Conservation (phyloP, 495 filamentous ascomycete species). For the Penicillium ochrochloron region DNA sequence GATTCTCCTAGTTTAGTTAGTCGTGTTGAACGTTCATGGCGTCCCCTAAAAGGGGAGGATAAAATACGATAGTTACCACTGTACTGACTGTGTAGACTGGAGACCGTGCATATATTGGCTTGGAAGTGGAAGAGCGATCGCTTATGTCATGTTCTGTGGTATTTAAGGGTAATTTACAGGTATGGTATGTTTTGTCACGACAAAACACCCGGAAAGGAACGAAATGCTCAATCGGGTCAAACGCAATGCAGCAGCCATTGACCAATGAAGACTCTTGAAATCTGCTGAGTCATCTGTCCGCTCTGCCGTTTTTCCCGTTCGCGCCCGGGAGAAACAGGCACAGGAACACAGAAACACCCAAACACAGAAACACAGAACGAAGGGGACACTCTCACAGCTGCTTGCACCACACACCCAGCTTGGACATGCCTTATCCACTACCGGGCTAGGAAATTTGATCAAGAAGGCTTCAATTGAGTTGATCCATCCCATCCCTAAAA, state of each 20-base stretch:
- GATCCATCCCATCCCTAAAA: too few relatives aligned
- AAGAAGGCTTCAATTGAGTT: not conserved
- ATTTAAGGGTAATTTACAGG: not conserved
- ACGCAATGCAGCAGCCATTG: not conserved
- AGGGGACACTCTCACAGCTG: not conserved
- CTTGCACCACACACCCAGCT: not conserved
- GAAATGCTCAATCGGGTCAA: slow-evolving; percentile 22
- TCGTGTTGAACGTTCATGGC: not conserved
- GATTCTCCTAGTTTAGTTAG: not conserved
- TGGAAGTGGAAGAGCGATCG: not conserved
- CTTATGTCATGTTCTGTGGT: not conserved
- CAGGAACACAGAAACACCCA: not conserved
- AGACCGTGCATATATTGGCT: too few relatives aligned
- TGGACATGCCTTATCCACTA: slow-evolving; percentile 5
- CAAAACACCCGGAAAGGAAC: slow-evolving; percentile 14
- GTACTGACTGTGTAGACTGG: not conserved
- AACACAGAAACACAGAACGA: not conserved
- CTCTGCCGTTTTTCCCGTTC: slow-evolving; percentile 22
- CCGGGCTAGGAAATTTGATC: slow-evolving; percentile 1
- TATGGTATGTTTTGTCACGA: not conserved
- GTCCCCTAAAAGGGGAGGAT: not conserved
- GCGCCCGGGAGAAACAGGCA: slow-evolving; percentile 9
- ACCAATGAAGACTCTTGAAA: slow-evolving; percentile 21
- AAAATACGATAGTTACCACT: not conserved
- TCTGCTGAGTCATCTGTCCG: slow-evolving; percentile 18